Percentiles rank a stretch among this genome's conserved stretches.
These are phyloP conservation scores for Ophiocordyceps camponoti-floridani DNA, from an alignment of 2,329 filamentous ascomycete species.

Conservation along the genomic window DNA sequence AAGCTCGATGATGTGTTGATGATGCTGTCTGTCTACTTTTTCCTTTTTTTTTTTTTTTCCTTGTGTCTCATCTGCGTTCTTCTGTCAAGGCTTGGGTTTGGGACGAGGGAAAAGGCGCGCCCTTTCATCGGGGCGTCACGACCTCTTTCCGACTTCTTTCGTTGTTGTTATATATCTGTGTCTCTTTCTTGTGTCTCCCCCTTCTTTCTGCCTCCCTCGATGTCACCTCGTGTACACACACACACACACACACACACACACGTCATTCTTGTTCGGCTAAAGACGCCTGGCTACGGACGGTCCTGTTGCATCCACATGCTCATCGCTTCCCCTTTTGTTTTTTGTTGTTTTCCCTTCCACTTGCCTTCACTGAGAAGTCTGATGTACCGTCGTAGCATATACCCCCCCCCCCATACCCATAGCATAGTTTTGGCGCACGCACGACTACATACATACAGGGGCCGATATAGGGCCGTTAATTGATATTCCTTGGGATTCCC, in stretches of 20 bases:
- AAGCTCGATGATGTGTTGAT: not conserved
- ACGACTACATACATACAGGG: too few species aligned
- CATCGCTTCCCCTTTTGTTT: not conserved
- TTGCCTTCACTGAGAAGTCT: constrained; percentile 1
- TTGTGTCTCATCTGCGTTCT: not conserved
- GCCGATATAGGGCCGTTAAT: not conserved
- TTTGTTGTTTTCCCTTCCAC: too few species aligned
- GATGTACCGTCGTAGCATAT: constrained; percentile 16
- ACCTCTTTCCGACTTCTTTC: not conserved
- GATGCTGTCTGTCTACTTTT: constrained; percentile 1
- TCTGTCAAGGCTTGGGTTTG: too few species aligned
- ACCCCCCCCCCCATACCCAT: constrained; percentile 9
- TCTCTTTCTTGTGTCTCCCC: not conserved
- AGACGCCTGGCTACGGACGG: not conserved
- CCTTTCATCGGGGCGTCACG: too few species aligned
- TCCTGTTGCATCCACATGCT: not conserved
- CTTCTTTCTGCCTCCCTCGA: not conserved
- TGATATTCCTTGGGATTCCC: not conserved
- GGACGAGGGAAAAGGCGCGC: too few species aligned
- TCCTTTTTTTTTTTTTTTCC: not conserved
- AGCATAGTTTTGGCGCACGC: constrained; percentile 13
- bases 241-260: too few species aligned
- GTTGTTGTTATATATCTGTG: not conserved
- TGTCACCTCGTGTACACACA: too few species aligned
- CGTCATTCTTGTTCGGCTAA: not conserved